Conservation (phyloP, 768 basidiomycete species). For the Agaricus sinodeliciosus region DNA sequence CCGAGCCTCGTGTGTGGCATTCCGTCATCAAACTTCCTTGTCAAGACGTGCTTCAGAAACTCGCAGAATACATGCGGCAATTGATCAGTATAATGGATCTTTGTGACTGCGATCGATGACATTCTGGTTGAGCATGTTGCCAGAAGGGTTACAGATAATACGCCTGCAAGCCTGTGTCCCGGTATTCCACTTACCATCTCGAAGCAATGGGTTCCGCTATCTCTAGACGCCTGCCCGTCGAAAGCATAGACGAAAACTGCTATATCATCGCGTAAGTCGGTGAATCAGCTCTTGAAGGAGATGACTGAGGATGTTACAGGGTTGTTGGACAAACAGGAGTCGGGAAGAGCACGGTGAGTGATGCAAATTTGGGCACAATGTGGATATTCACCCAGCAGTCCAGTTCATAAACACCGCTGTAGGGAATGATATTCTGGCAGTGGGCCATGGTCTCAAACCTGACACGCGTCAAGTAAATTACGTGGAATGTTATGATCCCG, state of each 20-base stretch:
- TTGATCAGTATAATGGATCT: not conserved
- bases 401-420: slow-evolving; percentile 13
- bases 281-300: not conserved
- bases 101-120: not conserved
- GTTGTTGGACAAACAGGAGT: slow-evolving; percentile 4
- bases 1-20: not conserved
- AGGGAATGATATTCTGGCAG: not conserved
- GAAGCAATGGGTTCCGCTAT: not conserved
- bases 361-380: not conserved
- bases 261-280: slow-evolving; percentile 1
- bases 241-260: not conserved
- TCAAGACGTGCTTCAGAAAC: not conserved
- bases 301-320: not conserved
- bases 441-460: slow-evolving; percentile 3
- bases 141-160: not conserved
- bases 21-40: not conserved
- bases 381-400: not conserved
- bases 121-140: not conserved
- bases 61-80: not conserved
- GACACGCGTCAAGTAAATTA: slow-evolving; percentile 2
- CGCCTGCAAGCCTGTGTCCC: not conserved
- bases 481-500: slow-evolving; percentile 2
- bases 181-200: not conserved
- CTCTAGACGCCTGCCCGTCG: not conserved
- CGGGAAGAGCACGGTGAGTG: slow-evolving; percentile 4